These are phyloP conservation scores for Trichoderma gracile DNA, from an alignment of 2,329 filamentous ascomycete genomes.

Conservation along the genomic window DNA sequence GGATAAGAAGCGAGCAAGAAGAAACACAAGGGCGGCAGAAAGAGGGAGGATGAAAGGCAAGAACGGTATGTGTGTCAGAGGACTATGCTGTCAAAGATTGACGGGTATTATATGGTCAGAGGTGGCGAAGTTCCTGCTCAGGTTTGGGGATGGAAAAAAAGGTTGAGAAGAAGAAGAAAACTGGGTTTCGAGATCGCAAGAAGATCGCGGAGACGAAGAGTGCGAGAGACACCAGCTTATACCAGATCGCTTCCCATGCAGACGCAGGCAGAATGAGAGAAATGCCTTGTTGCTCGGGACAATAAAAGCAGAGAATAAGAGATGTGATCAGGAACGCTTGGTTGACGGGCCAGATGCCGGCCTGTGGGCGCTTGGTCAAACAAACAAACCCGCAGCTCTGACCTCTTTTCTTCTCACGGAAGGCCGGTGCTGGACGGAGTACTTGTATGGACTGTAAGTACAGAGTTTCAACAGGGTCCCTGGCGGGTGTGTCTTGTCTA, in stretches of 20 bases:
- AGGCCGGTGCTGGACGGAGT: not conserved
- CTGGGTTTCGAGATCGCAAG: not conserved
- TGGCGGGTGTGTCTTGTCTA: not conserved
- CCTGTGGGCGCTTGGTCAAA: conserved; percentile 18
- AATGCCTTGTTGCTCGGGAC: not conserved
- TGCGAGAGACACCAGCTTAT: not conserved
- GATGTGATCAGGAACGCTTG: too few relatives aligned
- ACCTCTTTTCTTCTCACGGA: not conserved
- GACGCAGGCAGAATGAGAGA: too few relatives aligned
- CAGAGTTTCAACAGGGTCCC: conserved; percentile 9
- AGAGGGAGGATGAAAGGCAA: not conserved
- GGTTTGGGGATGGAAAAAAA: too few relatives aligned
- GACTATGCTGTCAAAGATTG: not conserved
- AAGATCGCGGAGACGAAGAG: not conserved
- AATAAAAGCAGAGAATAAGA: not conserved
- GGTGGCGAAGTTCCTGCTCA: too few relatives aligned
- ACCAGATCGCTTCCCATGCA: too few relatives aligned
- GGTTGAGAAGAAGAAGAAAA: too few relatives aligned
- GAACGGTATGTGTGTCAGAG: too few relatives aligned
- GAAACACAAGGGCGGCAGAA: conserved; percentile 12
- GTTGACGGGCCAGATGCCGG: not conserved
- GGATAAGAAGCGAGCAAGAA: conserved; percentile 19
- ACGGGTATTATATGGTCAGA: not conserved
- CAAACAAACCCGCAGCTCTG: not conserved
- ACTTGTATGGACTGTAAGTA: too few relatives aligned